Conservation (phyloP, 345 rosid species). For the Hirschfeldia incana region DNA sequence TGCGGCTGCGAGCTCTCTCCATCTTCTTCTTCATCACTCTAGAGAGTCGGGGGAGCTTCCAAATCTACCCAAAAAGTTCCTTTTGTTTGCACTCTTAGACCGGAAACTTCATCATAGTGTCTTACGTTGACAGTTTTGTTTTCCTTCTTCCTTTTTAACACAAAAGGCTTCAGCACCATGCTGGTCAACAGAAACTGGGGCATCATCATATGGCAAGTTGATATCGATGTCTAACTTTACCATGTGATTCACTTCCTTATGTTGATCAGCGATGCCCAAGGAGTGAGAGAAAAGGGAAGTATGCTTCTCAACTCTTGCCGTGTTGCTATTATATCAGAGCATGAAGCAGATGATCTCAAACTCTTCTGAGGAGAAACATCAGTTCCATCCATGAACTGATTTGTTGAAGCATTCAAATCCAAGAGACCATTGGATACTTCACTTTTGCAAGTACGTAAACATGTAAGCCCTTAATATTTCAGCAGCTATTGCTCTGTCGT, state of each 20-base stretch:
- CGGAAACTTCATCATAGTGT: slow-evolving; percentile 52
- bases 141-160: slow-evolving; percentile 15
- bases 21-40: slow-evolving; percentile 46
- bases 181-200: slow-evolving; percentile 48
- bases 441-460: slow-evolving; percentile 26
- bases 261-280: too few species aligned
- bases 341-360: slow-evolving; percentile 43
- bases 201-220: slow-evolving; percentile 81
- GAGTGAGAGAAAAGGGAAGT: too few species aligned
- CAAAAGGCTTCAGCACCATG: slow-evolving; percentile 8
- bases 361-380: slow-evolving; percentile 34
- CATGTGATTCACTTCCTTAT: slow-evolving; percentile 15
- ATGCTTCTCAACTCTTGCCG: slow-evolving; percentile 31
- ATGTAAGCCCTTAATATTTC: too few species aligned
- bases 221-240: slow-evolving; percentile 52
- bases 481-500: too few species aligned
- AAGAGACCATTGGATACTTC: slow-evolving; percentile 38
- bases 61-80: slow-evolving; percentile 53
- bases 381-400: slow-evolving; percentile 27
- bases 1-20: slow-evolving; percentile 31
- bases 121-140: slow-evolving; percentile 30
- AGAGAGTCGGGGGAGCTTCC: slow-evolving; percentile 53
- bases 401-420: slow-evolving; percentile 34
- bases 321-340: slow-evolving; percentile 34
- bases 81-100: slow-evolving; percentile 37